phyloP scores from a whole-genome alignment of 2,329 filamentous ascomycete species.

The Orbilia oligospora region DNA sequence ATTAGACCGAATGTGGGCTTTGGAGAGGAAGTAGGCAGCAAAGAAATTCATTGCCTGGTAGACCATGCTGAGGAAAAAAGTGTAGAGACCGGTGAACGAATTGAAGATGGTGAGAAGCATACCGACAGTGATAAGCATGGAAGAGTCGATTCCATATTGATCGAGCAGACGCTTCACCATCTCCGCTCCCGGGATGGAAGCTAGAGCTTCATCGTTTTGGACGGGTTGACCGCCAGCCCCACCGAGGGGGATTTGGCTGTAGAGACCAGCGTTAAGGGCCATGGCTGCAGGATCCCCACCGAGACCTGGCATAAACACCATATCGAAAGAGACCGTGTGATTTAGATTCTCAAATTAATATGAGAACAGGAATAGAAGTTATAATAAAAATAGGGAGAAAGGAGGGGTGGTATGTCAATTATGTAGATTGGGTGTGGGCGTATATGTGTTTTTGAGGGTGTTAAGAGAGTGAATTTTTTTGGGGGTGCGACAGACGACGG shows the following conservation, averaged over 20 bases:
- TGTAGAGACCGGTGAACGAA: slow-evolving; percentile 64
- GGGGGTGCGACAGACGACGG: neutral
- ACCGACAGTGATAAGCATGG: slow-evolving; percentile 63
- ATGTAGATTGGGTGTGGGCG: neutral
- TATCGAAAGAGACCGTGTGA: slow-evolving; percentile 6
- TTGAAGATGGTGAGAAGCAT: slow-evolving; percentile 64
- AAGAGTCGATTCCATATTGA: slow-evolving; percentile 63
- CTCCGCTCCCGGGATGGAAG: slow-evolving; percentile 66
- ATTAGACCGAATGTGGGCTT: slow-evolving; percentile 64
- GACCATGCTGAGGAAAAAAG: slow-evolving; percentile 62
- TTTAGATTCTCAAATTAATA: neutral
- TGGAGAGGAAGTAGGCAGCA: slow-evolving; percentile 64
- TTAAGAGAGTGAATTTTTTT: slow-evolving; percentile 38
- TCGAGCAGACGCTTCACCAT: slow-evolving; percentile 63
- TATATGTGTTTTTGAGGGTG: slow-evolving; percentile 17
- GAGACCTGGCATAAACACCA: slow-evolving; percentile 53
- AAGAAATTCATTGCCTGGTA: slow-evolving; percentile 61
- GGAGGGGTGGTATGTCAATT: neutral
- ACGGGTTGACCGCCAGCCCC: slow-evolving; percentile 68
- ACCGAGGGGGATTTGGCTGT: slow-evolving; percentile 45
- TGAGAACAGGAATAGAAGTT: neutral
- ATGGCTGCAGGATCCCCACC: slow-evolving; percentile 54
- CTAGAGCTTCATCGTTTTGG: slow-evolving; percentile 72
- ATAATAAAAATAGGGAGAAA: neutral
- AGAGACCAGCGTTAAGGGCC: slow-evolving; percentile 47